Evolutionary conservation across 83 land plant genomes (phyloP).

Genomic region (Diphasiastrum complanatum): DNA sequence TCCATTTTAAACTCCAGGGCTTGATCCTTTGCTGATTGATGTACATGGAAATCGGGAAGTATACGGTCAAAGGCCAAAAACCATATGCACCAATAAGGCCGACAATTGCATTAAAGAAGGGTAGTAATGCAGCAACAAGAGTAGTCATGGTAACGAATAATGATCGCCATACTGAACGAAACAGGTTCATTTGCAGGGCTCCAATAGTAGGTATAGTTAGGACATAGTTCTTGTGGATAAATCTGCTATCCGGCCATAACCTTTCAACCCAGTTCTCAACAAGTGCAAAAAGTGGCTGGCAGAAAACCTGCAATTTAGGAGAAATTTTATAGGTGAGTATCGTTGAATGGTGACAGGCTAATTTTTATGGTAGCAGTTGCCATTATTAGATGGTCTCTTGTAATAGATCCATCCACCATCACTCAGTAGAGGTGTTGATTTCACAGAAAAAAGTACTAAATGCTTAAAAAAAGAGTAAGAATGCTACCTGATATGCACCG

Average conservation of each 20-base stretch:
- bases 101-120: conserved; percentile 59
- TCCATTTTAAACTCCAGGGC: conserved; percentile 31
- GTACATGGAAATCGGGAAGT: conserved; percentile 64
- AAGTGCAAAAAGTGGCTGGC: conserved; percentile 48
- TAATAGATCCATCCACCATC: too few relatives aligned
- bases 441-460: too few relatives aligned
- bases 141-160: conserved; percentile 47
- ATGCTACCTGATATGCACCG: conserved; percentile 17
- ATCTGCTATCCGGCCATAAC: conserved; percentile 37
- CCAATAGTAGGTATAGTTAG: conserved; percentile 23
- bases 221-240: conserved; percentile 33
- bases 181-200: conserved; percentile 24
- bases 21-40: conserved; percentile 27
- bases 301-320: conserved; percentile 48
- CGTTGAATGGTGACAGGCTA: too few relatives aligned
- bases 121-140: conserved; percentile 52
- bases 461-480: too few relatives aligned
- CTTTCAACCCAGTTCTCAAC: conserved; percentile 25
- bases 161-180: conserved; percentile 55
- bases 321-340: too few relatives aligned
- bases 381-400: too few relatives aligned
- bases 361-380: too few relatives aligned
- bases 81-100: conserved; percentile 55
- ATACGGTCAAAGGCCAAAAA: conserved; percentile 64
- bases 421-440: too few relatives aligned